Evolutionary conservation across 768 basidiomycete genomes (phyloP).

Genomic region (Scleroderma citrinum): DNA sequence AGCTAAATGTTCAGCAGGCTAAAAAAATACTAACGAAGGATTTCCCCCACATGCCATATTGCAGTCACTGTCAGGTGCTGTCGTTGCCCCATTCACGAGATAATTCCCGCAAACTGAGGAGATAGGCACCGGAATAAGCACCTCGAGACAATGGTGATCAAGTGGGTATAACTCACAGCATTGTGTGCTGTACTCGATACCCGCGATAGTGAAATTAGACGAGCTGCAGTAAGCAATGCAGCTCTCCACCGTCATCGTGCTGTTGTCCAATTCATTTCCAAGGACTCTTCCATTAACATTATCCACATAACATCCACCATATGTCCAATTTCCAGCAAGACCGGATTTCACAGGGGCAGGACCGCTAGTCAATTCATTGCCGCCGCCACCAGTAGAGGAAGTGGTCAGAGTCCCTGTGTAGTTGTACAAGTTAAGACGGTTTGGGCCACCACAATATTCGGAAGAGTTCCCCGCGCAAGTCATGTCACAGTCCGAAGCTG

Average conservation of each 20-base stretch:
- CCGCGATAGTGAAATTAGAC: slow-evolving; percentile 60
- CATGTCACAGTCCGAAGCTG: slow-evolving; percentile 60
- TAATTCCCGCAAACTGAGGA: slow-evolving; percentile 62
- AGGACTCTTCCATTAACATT: slow-evolving; percentile 63
- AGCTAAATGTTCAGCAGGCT: slow-evolving; percentile 1
- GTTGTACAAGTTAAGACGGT: slow-evolving; percentile 61
- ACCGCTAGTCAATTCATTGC: slow-evolving; percentile 8
- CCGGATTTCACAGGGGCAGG: slow-evolving; percentile 44
- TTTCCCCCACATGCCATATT: slow-evolving; percentile 73
- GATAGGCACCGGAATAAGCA: slow-evolving; percentile 1
- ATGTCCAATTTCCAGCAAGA: slow-evolving; percentile 53
- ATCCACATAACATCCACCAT: slow-evolving; percentile 69
- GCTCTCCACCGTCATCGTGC: slow-evolving; percentile 47
- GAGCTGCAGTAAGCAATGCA: slow-evolving; percentile 57
- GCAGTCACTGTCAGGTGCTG: slow-evolving; percentile 47
- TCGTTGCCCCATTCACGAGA: slow-evolving; percentile 54
- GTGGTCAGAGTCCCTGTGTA: slow-evolving; percentile 55
- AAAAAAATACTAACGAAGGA: slow-evolving; percentile 40
- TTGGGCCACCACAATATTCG: slow-evolving; percentile 71
- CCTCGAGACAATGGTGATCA: slow-evolving; percentile 3
- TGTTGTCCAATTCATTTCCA: slow-evolving; percentile 33
- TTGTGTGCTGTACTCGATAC: slow-evolving; percentile 54
- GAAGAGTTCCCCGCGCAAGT: slow-evolving; percentile 53
- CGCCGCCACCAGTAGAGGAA: slow-evolving; percentile 16
- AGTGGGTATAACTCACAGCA: slow-evolving; percentile 36